phyloP scores from a whole-genome alignment of 305 asterid genomes.

The Fraxinus baroniana region DNA sequence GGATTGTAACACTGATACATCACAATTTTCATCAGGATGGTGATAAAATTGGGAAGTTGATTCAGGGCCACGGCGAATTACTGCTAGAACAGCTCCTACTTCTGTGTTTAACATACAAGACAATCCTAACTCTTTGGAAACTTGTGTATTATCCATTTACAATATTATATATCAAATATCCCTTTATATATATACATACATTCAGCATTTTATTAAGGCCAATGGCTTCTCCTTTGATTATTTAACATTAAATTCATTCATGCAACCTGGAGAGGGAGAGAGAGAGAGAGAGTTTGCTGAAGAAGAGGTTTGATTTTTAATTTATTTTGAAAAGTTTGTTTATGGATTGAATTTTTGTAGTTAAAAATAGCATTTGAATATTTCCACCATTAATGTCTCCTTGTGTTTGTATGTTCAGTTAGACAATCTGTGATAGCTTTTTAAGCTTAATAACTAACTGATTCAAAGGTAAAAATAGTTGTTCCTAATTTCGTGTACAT shows the following conservation, averaged over 20 bases:
- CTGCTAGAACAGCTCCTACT: conserved; percentile 87
- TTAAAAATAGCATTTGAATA: conserved; percentile 23
- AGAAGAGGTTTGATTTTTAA: conserved; percentile 27
- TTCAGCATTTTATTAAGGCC: neutral
- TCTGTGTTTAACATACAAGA: conserved; percentile 94
- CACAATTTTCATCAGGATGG: conserved; percentile 52
- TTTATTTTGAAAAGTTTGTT: neutral
- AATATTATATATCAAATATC: neutral
- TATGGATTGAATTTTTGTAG: conserved; percentile 16
- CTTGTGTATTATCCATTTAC: neutral
- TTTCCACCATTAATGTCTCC: conserved; percentile 23
- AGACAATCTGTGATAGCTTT: neutral
- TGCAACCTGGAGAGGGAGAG: neutral
- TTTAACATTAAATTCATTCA: conserved; percentile 1
- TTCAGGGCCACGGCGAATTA: conserved; percentile 65
- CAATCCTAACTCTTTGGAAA: conserved; percentile 58
- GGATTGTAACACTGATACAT: conserved; percentile 55
- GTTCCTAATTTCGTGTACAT: neutral
- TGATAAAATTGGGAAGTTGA: conserved; percentile 47
- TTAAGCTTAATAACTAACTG: neutral
- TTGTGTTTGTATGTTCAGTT: conserved; percentile 1
- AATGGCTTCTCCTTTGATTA: neutral
- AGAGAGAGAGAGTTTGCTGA: conserved; percentile 23
- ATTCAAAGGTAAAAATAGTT: neutral
- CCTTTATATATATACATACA: neutral